Base-by-base conservation (phyloP, 73 alveolate genomes). In the Halteria grandinella region DNA sequence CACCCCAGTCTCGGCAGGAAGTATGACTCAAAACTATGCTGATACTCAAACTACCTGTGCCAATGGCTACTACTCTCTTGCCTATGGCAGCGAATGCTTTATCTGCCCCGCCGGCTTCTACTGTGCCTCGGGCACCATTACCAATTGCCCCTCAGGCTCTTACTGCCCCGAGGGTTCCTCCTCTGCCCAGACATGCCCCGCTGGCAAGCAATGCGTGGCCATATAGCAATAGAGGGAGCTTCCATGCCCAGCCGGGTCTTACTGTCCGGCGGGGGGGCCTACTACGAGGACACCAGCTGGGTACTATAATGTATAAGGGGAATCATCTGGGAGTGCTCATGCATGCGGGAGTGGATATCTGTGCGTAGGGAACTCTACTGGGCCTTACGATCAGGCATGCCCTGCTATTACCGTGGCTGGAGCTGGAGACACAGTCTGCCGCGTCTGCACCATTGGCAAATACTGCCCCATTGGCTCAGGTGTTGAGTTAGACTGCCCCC, bases 91-190 rank as follows among this genome's bases (percentile, higher is more conserved):
- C 6, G 48, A 3, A 20, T 90, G 97, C 53, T 12, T 75, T 0
- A 32, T 39, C 43, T 90, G 97, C 62, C 83, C 92, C 6, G 88
- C 81, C 0, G 97, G 97, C 14, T 69, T 71, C 47, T 90, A 63
- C 55, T 87, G 95, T 43, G 54, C 83, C n/a, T 76, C 88, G 32
- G 93, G 90, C 31, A 53, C 72, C 8, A 70, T 33, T 28, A 39
- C 66, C 32, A 29, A 25, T 23, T 88, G 95, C 53, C 3, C 85
- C 1, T 49, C 48, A 11, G 95, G 95, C 20, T 31, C 75, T n/a
- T 80, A 48, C 66, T 88, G 95, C 39, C 86, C 91, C 1, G 74
- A 34, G 0, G 87, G 89, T 14, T 31, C 87, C 7, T 21, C 79
- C 15, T 1, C 40, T 34, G 45, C 12, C 32, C 14, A 18, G 11